Base-by-base conservation (phyloP, 2,329 filamentous ascomycete species). In the Stagonosporopsis cucurbitacearum region DNA sequence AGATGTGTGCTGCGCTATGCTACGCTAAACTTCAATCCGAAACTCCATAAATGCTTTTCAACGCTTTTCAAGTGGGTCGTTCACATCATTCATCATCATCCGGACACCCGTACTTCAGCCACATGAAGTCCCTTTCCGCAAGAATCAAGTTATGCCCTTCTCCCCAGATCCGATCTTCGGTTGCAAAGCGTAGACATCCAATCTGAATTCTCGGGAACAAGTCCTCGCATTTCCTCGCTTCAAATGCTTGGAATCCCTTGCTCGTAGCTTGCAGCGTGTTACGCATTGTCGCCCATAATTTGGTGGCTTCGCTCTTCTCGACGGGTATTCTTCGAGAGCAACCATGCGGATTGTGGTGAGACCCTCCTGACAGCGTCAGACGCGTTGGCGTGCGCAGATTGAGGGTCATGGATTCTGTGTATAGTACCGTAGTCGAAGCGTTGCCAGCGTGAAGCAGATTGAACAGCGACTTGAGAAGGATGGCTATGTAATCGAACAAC, bases 401-500 rank as follows among this genome's bases (percentile, higher is more conserved):
- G 4, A 72, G 30, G 5, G 66, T 66, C 57, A 72, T 63, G 8
- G 45, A 53, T 44, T 72, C 69, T 2, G 61, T 67, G 17, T 69
- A 71, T 4, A 72, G 35, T 4, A 70, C 49, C 15, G 58, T 63
- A 48, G 68, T 69, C 15, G 46, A 42, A 1, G 62, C 39, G 20
- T 69, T 59, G 4, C 64, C 67, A 12, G 60, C 39, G 6, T 58
- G 59, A 8, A 70, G 59, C 2, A 72, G 57, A 17, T 64, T 67
- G 6, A 68, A 68, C 0, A 71, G 50, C 1, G 67, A 62, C 46
- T 70, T 70, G 19, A 72, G 58, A 11, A 72, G 56, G 19, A 71
- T 70, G 3, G 68, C 66, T 37, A 70, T 65, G 55, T 72, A 72
- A 37, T 71, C 66, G 53, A 72, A 72, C 3, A 72, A 53, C 30